Base-by-base conservation (phyloP, 352 stramenopile species). In the Globisporangium takayamanum region DNA sequence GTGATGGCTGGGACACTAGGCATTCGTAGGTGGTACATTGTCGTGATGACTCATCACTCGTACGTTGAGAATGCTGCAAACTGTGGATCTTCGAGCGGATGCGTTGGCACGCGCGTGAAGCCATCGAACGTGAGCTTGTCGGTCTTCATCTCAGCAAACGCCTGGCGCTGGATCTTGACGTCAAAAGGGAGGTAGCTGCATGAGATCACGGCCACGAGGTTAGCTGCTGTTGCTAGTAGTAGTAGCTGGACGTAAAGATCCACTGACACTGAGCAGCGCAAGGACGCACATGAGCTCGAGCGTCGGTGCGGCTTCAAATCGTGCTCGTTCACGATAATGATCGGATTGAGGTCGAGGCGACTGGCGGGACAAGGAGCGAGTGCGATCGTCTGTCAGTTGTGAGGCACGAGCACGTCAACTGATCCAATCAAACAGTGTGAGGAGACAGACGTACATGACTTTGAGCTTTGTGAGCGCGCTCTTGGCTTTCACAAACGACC, bases 261-360 rank as follows among this genome's bases (percentile, higher is more conserved):
- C 12, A 44, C 8, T 16, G 16, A 16, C 12, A 16, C 12, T 44
- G 39, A 7, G 20, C 15, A 46, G 41, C 41, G 15, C 20, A 18
- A 18, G 11, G 11, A 49, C 69, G 25, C 60, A 89, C 80, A 90
- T 88, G 62, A 89, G 64, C 64, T 89, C 53, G n/a, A 93, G 68
- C 8, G 70, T 75, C 2, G 77, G 69, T 5, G 64, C 74, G 5
- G 61, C 48, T 6, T 77, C 30, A 49, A 91, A 91, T 14, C 74
- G 59, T 90, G 80, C 67, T 91, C 83, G 51, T 88, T 82, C n/a
- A 93, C 77, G 57, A 89, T 67, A 15, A 51, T 18, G 45, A 93
- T 71, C 1, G 80, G 80, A 42, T 93, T 91, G 50, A 91, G 76
- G 54, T 93, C 79, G 28, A 92, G 59, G 18, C 73, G 82, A 47